Evolutionary conservation across 75 land plant species (phyloP), one percentile per base, ranked within the genome.

Genomic region (Gnetum montanum): DNA sequence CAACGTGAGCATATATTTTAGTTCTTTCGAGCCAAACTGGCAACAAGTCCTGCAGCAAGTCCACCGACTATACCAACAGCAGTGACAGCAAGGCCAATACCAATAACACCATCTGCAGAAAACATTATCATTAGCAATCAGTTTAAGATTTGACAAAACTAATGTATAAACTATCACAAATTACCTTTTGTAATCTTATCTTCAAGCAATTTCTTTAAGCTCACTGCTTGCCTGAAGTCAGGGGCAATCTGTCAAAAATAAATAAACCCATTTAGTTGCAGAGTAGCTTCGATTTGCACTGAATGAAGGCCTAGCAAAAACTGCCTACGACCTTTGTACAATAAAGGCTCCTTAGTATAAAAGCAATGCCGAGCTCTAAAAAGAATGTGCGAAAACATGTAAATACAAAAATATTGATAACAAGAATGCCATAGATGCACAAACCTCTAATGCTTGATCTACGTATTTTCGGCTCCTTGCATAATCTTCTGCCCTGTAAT

Each of bases 111-210:
- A 77, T 88, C 93, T 83, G 68, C 34, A 26, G 38, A 6, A 51
- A 33, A 51, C 30, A 23, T 18, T 27, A 12, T 49, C 54, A 26
- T 51, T 33, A 6, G 31, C 16, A 31, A 51, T 18, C 20, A 7
- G 16, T 31, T 4, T 8, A 51, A 18, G 22, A 15, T 51, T 20
- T 51, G n/a, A n/a, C n/a, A n/a, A n/a, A 31, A 29, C 6, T 20
- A 30, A 31, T 51, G 8, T 6, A 10, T 28, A 12, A 31, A 19
- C 35, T 31, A 16, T 31, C 34, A 51, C 16, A n/a, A n/a, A 7
- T 64, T 49, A 90, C 96, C 96, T 78, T 80, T 90, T 5, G 80
- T 83, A 27, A 92, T 92, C 58, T 70, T 69, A 45, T 88, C 83
- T 77, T 92, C 97, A 31, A 92, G 60, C 64, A 78, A 29, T 59